Percentiles rank a stretch among this genome's conserved stretches.
These are phyloP conservation scores for Cytospora mali DNA, from an alignment of 2,329 filamentous ascomycete species.

Conservation along the genomic window DNA sequence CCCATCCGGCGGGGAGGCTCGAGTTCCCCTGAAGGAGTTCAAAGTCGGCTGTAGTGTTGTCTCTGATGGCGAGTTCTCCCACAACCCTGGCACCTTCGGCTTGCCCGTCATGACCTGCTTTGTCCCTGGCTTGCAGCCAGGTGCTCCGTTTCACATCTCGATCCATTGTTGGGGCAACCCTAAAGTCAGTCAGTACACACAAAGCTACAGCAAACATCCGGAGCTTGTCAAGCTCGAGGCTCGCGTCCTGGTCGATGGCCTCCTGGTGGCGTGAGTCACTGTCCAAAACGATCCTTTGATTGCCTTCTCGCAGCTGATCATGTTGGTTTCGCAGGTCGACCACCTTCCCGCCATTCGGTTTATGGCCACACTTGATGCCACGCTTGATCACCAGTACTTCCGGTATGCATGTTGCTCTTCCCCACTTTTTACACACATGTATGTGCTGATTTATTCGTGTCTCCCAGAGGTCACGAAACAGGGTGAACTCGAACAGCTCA, in stretches of 20 bases:
- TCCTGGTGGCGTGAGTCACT: slow-evolving; percentile 59
- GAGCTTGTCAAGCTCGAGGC: slow-evolving; percentile 65
- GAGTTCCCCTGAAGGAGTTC: slow-evolving; percentile 79
- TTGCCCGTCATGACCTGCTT: slow-evolving; percentile 74
- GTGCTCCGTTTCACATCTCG: slow-evolving; percentile 69
- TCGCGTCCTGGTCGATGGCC: slow-evolving; percentile 70
- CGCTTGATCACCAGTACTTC: slow-evolving; percentile 51
- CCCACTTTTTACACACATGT: neutral
- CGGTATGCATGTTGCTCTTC: slow-evolving; percentile 36
- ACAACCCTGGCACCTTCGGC: slow-evolving; percentile 49
- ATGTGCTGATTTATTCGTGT: neutral
- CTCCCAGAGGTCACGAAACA: slow-evolving; percentile 53
- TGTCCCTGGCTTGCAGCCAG: slow-evolving; percentile 63
- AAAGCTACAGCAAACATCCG: slow-evolving; percentile 56
- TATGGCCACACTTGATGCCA: slow-evolving; percentile 57
- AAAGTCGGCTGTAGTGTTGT: slow-evolving; percentile 74
- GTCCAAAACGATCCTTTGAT: neutral
- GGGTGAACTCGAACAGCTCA: slow-evolving; percentile 63
- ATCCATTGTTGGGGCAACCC: slow-evolving; percentile 74
- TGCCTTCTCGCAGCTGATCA: neutral
- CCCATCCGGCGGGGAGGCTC: slow-evolving; percentile 58
- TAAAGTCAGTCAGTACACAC: slow-evolving; percentile 59
- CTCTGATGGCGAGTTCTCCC: slow-evolving; percentile 56
- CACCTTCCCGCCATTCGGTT: slow-evolving; percentile 52
- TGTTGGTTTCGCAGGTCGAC: slow-evolving; percentile 50